Percentiles rank a stretch among this genome's conserved stretches.
These are phyloP conservation scores for Microsporum audouinii DNA, from an alignment of 2,329 filamentous ascomycete genomes.

Conservation along the genomic window DNA sequence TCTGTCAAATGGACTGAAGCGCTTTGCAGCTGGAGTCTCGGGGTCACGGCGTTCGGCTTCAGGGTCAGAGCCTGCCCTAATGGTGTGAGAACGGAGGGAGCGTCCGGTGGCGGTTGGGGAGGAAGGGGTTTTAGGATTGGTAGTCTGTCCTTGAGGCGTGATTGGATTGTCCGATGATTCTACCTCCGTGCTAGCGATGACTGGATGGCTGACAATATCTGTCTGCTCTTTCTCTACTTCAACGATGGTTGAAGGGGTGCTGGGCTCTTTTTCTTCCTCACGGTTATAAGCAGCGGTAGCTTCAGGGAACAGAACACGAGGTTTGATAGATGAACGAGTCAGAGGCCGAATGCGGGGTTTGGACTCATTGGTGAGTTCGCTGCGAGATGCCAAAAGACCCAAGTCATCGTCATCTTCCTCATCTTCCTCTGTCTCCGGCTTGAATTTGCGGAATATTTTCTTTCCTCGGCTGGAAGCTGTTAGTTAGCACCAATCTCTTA, in stretches of 20 bases:
- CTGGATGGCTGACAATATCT: conserved; percentile 7
- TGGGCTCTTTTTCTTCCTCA: conserved; percentile 17
- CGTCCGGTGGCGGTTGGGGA: conserved; percentile 25
- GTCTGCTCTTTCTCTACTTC: conserved; percentile 25
- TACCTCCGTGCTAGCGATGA: background rate
- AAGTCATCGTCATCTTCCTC: conserved; percentile 33
- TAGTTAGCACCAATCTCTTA: conserved; percentile 19
- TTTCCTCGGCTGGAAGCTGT: conserved; percentile 44
- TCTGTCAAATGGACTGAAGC: conserved; percentile 29
- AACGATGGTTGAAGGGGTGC: conserved; percentile 18
- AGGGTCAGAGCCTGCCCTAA: conserved; percentile 19
- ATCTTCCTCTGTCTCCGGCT: conserved; percentile 31
- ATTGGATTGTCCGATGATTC: conserved; percentile 15
- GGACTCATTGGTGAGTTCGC: conserved; percentile 27
- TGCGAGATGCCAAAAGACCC: conserved; percentile 31
- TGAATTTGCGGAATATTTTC: conserved; percentile 48
- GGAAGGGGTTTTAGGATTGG: conserved; percentile 18
- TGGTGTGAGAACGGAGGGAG: conserved; percentile 24
- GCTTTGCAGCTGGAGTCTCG: conserved; percentile 22
- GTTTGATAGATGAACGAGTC: conserved; percentile 48
- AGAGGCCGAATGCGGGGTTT: conserved; percentile 36
- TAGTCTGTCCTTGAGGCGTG: conserved; percentile 18
- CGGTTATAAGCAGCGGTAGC: conserved; percentile 29
- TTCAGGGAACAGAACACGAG: conserved; percentile 48
- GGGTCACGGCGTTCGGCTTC: conserved; percentile 18